Evolutionary conservation across 495 filamentous ascomycete species (phyloP), one percentile per base, ranked within the genome.

Genomic region (Astrothelium macrocarpum): DNA sequence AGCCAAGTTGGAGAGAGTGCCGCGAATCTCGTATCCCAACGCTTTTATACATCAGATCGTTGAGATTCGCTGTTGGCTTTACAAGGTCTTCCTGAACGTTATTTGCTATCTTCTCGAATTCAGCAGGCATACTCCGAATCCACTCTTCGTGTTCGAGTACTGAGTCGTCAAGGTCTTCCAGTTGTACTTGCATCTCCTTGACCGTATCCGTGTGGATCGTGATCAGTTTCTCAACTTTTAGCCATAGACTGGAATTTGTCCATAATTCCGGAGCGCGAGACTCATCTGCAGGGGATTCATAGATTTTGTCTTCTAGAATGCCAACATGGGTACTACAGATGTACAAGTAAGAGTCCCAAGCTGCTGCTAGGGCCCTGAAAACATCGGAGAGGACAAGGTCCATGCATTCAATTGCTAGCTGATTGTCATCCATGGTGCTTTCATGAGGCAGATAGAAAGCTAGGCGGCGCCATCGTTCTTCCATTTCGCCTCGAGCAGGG

Each of bases 251-350:
- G 2, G 74, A 75, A 67, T 82, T 82, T 28, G 69, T 73, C 81
- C 82, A 84, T 5, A 84, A 70, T 64, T 83, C 80, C 1, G 81
- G 80, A 1, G 82, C 81, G 14, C 81, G 73, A 29, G 72, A 75
- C 64, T 84, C 82, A 62, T 84, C 81, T 11, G 80, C 81, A 5
- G 81, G 82, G 26, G 77, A 73, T 46, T 83, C 81, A 60, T 82
- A 84, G 53, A 84, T 82, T 60, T 81, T 80, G 67, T 84, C 81
- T 72, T 84, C 81, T 32, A 81, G 73, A 25, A 81, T 81, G 49
- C 65, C 70, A 32, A 80, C 75, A 64, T 82, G 79, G 39, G 78
- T 77, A 64, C 72, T 74, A 11, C 67, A 72, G 23, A 72, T 71
- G 59, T 75, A 74, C 42, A 84, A 66, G 58, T 80, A 75, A 23